Conservation (phyloP, 2,329 filamentous ascomycete genomes). For the Fusarium beomiforme region DNA sequence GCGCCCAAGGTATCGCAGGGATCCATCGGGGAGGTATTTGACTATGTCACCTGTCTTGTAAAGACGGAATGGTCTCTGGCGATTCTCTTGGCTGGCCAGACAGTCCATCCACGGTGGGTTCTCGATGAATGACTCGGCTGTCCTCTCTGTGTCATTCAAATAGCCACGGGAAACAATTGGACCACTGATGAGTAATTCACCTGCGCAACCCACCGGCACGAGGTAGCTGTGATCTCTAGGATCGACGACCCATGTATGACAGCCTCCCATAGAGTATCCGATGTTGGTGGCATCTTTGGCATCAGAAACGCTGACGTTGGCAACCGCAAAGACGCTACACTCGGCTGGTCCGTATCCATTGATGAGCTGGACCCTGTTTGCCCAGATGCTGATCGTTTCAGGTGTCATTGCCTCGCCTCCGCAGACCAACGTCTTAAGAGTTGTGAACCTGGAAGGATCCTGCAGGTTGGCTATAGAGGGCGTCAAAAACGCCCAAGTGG, state of each 20-base stretch:
- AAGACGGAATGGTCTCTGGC: background rate
- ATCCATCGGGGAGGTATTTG: constrained; percentile 51
- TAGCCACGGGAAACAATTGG: constrained; percentile 23
- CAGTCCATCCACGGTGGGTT: background rate
- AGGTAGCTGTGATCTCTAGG: constrained; percentile 26
- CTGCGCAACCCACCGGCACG: constrained; percentile 25
- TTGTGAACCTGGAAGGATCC: constrained; percentile 27
- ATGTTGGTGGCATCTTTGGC: constrained; percentile 13
- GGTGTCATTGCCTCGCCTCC: constrained; percentile 34
- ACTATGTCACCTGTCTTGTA: constrained; percentile 62
- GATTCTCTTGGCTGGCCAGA: background rate
- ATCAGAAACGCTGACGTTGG: background rate
- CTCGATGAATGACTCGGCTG: background rate
- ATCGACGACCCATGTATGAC: constrained; percentile 34
- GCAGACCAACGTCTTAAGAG: constrained; percentile 21
- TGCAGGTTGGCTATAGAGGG: constrained; percentile 39
- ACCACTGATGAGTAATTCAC: constrained; percentile 34
- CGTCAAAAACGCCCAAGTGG: constrained; percentile 39
- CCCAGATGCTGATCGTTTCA: constrained; percentile 31
- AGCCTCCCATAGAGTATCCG: background rate
- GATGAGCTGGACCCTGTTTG: constrained; percentile 22
- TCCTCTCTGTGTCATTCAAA: constrained; percentile 1
- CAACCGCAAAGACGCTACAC: constrained; percentile 19
- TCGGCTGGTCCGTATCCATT: constrained; percentile 42
- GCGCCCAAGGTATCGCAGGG: constrained; percentile 58